Conservation (phyloP, 2,329 filamentous ascomycete species). For the Didymella lethalis region DNA sequence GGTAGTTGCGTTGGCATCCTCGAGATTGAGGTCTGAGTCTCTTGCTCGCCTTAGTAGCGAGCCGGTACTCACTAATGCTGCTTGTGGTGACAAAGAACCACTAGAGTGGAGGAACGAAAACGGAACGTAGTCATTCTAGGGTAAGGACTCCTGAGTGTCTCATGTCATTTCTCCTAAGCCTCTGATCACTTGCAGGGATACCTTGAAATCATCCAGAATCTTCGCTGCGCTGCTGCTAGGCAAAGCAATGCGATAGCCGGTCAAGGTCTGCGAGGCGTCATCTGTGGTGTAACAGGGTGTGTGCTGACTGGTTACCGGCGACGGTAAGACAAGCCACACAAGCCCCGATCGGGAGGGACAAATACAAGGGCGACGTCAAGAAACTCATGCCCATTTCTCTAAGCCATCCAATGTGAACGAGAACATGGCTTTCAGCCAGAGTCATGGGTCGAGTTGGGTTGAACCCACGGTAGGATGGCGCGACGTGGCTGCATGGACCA, state of each 20-base stretch:
- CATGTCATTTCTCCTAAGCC: conserved; percentile 10
- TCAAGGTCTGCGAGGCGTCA: conserved; percentile 1
- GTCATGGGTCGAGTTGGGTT: conserved; percentile 8
- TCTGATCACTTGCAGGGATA: conserved; percentile 19
- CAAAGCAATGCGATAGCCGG: conserved; percentile 7
- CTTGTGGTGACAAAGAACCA: conserved; percentile 10
- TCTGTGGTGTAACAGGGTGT: conserved; percentile 7
- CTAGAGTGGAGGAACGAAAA: conserved; percentile 12
- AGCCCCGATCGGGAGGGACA: conserved; percentile 7
- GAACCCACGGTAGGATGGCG: conserved; percentile 14
- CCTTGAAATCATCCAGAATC: not conserved
- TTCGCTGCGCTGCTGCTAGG: not conserved
- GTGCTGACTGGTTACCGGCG: conserved; percentile 15
- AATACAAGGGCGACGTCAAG: conserved; percentile 7
- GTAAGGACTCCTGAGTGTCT: not conserved
- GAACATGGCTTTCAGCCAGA: conserved; percentile 4
- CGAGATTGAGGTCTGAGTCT: conserved; percentile 2
- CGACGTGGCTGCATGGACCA: conserved; percentile 18
- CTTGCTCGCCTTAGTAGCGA: conserved; percentile 5
- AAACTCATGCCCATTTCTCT: not conserved
- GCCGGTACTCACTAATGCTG: conserved; percentile 9
- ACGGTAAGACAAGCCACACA: conserved; percentile 7
- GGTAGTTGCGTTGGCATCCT: conserved; percentile 17
- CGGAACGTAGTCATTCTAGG: conserved; percentile 3
- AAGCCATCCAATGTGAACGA: conserved; percentile 3